Conservation (phyloP, 2,329 filamentous ascomycete genomes). For the Aschersonia sp. region DNA sequence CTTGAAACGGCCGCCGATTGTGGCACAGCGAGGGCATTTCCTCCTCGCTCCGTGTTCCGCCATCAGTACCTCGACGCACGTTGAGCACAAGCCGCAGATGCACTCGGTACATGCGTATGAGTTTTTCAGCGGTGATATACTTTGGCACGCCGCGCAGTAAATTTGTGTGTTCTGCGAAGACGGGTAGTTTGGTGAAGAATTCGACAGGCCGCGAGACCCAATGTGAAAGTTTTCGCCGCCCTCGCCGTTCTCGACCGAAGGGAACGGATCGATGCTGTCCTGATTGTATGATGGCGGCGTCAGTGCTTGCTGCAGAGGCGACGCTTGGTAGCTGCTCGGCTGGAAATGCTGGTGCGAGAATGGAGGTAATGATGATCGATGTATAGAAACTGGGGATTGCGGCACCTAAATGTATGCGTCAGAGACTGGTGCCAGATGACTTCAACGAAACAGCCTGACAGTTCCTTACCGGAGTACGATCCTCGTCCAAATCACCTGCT, state of each 20-base stretch:
- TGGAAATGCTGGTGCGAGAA: conserved; percentile 47
- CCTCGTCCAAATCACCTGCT: conserved; percentile 80
- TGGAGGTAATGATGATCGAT: conserved; percentile 46
- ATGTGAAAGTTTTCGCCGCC: conserved; percentile 61
- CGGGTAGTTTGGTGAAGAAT: conserved; percentile 60
- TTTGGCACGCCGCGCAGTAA: conserved; percentile 79
- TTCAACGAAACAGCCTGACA: no score
- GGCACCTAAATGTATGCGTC: conserved; percentile 31
- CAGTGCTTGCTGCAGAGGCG: conserved; percentile 76
- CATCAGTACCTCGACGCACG: conserved; percentile 72
- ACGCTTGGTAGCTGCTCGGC: conserved; percentile 63
- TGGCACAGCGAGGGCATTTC: conserved; percentile 67
- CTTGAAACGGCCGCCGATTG: conserved; percentile 68
- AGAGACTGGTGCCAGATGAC: not conserved
- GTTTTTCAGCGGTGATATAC: conserved; percentile 61
- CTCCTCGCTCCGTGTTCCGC: conserved; percentile 60
- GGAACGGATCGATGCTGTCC: conserved; percentile 64
- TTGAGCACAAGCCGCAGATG: conserved; percentile 80
- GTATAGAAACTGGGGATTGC: conserved; percentile 49
- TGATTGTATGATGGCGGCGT: conserved; percentile 64
- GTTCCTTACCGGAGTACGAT: conserved; percentile 65
- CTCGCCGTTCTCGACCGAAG: conserved; percentile 71
- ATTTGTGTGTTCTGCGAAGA: conserved; percentile 70
- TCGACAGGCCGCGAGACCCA: conserved; percentile 45
- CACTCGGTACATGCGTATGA: conserved; percentile 94